These are phyloP conservation scores for Metarhizium album DNA, from an alignment of 2,329 filamentous ascomycete species.

Conservation along the genomic window DNA sequence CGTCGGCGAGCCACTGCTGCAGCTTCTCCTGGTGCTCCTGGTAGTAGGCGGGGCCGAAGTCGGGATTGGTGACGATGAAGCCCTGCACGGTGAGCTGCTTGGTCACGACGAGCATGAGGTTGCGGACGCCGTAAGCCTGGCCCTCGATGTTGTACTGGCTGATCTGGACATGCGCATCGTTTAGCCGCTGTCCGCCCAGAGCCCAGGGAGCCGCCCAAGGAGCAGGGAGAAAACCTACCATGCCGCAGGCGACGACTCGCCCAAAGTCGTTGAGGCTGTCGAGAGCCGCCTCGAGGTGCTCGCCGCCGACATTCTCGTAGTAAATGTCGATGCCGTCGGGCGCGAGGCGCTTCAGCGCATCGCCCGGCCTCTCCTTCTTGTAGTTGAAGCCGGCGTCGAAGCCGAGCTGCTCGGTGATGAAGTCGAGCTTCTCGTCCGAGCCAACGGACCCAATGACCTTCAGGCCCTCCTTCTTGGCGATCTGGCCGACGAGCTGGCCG, in stretches of 20 bases:
- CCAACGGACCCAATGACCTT: slow-evolving; percentile 73
- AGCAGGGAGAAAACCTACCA: slow-evolving; percentile 32
- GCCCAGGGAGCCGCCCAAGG: too few species aligned
- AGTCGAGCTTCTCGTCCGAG: slow-evolving; percentile 68
- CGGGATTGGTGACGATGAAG: slow-evolving; percentile 59
- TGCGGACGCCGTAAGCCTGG: slow-evolving; percentile 50
- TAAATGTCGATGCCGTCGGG: slow-evolving; percentile 67
- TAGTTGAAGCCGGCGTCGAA: slow-evolving; percentile 69
- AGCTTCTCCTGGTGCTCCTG: slow-evolving; percentile 68
- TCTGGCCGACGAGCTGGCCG: slow-evolving; percentile 72
- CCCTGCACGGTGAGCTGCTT: slow-evolving; percentile 64
- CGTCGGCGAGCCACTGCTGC: slow-evolving; percentile 65
- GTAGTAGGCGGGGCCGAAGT: slow-evolving; percentile 55
- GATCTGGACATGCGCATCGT: slow-evolving; percentile 41
- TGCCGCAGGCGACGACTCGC: slow-evolving; percentile 53
- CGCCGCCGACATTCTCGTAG: slow-evolving; percentile 44
- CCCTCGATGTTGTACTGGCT: slow-evolving; percentile 58
- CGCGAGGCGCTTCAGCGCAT: slow-evolving; percentile 59
- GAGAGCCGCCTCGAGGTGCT: slow-evolving; percentile 38
- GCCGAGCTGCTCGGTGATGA: slow-evolving; percentile 39
- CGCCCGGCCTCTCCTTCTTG: slow-evolving; percentile 64
- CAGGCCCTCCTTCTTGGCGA: slow-evolving; percentile 72
- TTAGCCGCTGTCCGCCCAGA: too few species aligned
- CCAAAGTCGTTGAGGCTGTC: slow-evolving; percentile 46
- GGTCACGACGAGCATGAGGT: slow-evolving; percentile 50